Percentiles rank a stretch among this genome's conserved stretches.
Evolutionary conservation across 1,284 basidiomycete genomes (phyloP).

Genomic region (Rhodotorula sp.): DNA sequence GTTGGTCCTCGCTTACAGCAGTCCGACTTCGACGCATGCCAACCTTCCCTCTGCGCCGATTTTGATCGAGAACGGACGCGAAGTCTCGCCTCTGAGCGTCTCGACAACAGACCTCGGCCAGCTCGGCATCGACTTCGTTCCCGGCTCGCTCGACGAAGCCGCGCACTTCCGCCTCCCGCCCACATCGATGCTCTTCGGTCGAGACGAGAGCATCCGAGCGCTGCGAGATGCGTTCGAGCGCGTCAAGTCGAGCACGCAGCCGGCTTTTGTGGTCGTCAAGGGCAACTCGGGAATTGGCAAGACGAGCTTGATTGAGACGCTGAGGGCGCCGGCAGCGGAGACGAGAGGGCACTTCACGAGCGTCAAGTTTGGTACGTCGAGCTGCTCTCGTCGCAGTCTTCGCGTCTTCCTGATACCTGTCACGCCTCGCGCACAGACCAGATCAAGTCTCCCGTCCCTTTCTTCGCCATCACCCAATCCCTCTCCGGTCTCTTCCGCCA

Average conservation of each 20-base stretch:
- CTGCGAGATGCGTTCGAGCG: conserved; percentile 23
- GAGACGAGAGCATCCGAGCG: conserved; percentile 19
- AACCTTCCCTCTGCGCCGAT: not conserved
- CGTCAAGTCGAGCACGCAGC: conserved; percentile 18
- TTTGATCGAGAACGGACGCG: too few relatives aligned
- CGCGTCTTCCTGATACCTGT: too few relatives aligned
- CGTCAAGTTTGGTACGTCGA: conserved; percentile 36
- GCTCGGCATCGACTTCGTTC: conserved; percentile 18
- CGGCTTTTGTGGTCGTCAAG: conserved; percentile 30
- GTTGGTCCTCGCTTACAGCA: not conserved
- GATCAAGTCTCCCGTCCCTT: conserved; percentile 39
- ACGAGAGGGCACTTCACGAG: conserved; percentile 25
- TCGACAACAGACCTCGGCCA: not conserved
- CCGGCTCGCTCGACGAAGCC: conserved; percentile 32
- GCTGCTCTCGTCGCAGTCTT: too few relatives aligned
- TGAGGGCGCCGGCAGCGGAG: conserved; percentile 20
- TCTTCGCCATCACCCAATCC: conserved; percentile 39
- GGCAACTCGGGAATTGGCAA: conserved; percentile 35
- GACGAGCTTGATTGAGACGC: conserved; percentile 36
- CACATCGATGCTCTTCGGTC: conserved; percentile 26
- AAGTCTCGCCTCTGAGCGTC: not conserved
- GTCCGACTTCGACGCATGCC: not conserved
- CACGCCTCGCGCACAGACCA: conserved; percentile 15
- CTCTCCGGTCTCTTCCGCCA: conserved; percentile 38
- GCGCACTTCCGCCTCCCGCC: conserved; percentile 39